Conservation (phyloP, 352 stramenopile species). For the Hyaloperonospora brassicae region DNA sequence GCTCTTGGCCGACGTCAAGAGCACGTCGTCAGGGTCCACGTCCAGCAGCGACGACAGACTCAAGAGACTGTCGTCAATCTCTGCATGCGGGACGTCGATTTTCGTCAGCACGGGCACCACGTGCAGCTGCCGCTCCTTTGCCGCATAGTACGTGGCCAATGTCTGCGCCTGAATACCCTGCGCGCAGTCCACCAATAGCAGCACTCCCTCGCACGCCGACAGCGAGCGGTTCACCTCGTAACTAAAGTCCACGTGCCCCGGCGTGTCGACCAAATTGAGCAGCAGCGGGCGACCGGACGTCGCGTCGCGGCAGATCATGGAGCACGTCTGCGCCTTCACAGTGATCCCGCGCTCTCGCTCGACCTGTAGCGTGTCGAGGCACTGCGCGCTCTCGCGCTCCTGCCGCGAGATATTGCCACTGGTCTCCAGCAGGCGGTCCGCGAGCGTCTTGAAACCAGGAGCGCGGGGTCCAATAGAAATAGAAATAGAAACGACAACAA, state of each 20-base stretch:
- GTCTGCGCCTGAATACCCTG: constrained; percentile 98
- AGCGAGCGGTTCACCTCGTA: constrained; percentile 96
- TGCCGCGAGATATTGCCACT: constrained; percentile 86
- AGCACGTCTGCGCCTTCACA: constrained; percentile 96
- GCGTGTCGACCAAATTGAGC: constrained; percentile 96
- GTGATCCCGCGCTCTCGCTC: constrained; percentile 98
- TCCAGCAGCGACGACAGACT: constrained; percentile 71
- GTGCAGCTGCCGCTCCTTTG: constrained; percentile 94
- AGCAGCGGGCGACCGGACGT: constrained; percentile 79
- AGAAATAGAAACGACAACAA: neutral
- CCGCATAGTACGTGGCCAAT: constrained; percentile 92
- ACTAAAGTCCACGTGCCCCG: constrained; percentile 96
- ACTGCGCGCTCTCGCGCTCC: constrained; percentile 76
- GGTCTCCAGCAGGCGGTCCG: constrained; percentile 85
- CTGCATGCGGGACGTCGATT: constrained; percentile 94
- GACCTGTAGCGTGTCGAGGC: constrained; percentile 89
- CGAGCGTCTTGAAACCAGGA: constrained; percentile 52
- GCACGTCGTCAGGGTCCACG: constrained; percentile 91
- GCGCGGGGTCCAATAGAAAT: constrained; percentile 5
- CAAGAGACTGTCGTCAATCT: constrained; percentile 86
- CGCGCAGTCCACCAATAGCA: constrained; percentile 96
- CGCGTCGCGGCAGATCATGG: constrained; percentile 88
- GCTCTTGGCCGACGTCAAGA: constrained; percentile 94
- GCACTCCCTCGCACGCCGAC: constrained; percentile 93
- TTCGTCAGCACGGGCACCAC: constrained; percentile 97